Evolutionary conservation across 306 rosid species (phyloP).

Genomic region (Trichosanthes truncata): DNA sequence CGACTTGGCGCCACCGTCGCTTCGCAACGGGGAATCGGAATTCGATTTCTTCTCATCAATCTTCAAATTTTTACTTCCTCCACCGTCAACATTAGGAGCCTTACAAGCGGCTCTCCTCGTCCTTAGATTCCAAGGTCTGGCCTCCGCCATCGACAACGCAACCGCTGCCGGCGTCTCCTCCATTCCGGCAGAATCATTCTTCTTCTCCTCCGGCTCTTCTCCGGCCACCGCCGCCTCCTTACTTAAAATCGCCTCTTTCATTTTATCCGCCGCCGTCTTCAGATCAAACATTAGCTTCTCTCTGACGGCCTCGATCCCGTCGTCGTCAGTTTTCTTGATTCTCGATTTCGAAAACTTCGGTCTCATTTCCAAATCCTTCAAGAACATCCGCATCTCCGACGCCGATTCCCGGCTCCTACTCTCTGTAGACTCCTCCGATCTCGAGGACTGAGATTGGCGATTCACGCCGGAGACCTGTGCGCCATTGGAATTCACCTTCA

Average conservation of each 20-base stretch:
- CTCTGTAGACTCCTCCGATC: slow-evolving; percentile 19
- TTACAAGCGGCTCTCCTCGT: slow-evolving; percentile 47
- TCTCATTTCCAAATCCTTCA: slow-evolving; percentile 25
- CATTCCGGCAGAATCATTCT: not conserved
- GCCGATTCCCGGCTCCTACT: slow-evolving; percentile 26
- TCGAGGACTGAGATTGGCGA: slow-evolving; percentile 36
- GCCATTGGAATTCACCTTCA: slow-evolving; percentile 29
- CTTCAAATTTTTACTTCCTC: slow-evolving; percentile 30
- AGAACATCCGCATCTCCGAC: slow-evolving; percentile 13
- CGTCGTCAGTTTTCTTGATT: slow-evolving; percentile 30
- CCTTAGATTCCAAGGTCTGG: slow-evolving; percentile 72
- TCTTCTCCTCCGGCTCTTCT: slow-evolving; percentile 12
- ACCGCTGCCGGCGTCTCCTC: slow-evolving; percentile 2
- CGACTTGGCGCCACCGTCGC: slow-evolving; percentile 27
- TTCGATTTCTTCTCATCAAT: slow-evolving; percentile 44
- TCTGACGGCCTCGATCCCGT: slow-evolving; percentile 76
- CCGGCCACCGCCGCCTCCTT: slow-evolving; percentile 25
- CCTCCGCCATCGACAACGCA: slow-evolving; percentile 16
- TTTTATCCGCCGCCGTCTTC: slow-evolving; percentile 59
- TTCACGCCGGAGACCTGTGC: slow-evolving; percentile 16
- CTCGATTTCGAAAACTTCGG: slow-evolving; percentile 17
- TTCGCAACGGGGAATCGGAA: slow-evolving; percentile 37
- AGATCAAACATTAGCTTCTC: slow-evolving; percentile 79
- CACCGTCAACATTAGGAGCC: slow-evolving; percentile 32
- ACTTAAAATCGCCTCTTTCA: slow-evolving; percentile 58